Evolutionary conservation across 495 filamentous ascomycete genomes (phyloP).

Genomic region (Niebla homalea): DNA sequence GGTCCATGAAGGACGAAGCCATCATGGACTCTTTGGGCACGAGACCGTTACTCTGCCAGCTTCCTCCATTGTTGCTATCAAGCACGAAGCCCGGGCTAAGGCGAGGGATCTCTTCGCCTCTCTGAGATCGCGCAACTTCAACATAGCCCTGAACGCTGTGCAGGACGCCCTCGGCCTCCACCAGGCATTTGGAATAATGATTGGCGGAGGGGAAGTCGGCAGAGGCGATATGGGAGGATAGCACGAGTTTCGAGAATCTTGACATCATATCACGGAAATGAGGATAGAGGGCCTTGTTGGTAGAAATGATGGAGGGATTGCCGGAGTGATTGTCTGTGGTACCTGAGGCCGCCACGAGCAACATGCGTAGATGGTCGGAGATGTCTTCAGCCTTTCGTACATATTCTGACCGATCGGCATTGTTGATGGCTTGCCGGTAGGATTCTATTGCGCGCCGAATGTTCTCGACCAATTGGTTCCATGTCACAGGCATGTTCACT

Average conservation of each 20-base stretch:
- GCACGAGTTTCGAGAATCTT: slow-evolving; percentile 91
- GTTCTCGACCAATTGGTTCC: slow-evolving; percentile 77
- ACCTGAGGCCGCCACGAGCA: slow-evolving; percentile 88
- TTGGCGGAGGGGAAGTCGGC: slow-evolving; percentile 81
- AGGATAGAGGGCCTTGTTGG: slow-evolving; percentile 89
- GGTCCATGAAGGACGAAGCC: slow-evolving; percentile 69
- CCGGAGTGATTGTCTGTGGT: slow-evolving; percentile 98
- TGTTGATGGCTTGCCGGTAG: slow-evolving; percentile 73
- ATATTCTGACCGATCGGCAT: slow-evolving; percentile 72
- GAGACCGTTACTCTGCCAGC: slow-evolving; percentile 86
- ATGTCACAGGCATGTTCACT: slow-evolving; percentile 59
- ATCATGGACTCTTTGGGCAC: slow-evolving; percentile 51
- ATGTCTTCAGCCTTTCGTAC: slow-evolving; percentile 90
- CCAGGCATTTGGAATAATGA: slow-evolving; percentile 82
- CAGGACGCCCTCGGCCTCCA: slow-evolving; percentile 90
- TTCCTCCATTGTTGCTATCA: slow-evolving; percentile 68
- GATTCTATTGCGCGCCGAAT: slow-evolving; percentile 79
- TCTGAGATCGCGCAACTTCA: slow-evolving; percentile 82
- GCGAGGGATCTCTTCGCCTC: slow-evolving; percentile 79
- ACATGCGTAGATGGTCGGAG: slow-evolving; percentile 83
- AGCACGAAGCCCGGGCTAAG: slow-evolving; percentile 83
- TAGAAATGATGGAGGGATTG: slow-evolving; percentile 96
- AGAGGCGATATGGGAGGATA: slow-evolving; percentile 96
- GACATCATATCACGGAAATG: slow-evolving; percentile 99
- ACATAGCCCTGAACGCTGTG: slow-evolving; percentile 90